Percentiles rank a stretch among this genome's conserved stretches.
Conservation (phyloP, 1,284 basidiomycete species). For the Leccinum solheimii region DNA sequence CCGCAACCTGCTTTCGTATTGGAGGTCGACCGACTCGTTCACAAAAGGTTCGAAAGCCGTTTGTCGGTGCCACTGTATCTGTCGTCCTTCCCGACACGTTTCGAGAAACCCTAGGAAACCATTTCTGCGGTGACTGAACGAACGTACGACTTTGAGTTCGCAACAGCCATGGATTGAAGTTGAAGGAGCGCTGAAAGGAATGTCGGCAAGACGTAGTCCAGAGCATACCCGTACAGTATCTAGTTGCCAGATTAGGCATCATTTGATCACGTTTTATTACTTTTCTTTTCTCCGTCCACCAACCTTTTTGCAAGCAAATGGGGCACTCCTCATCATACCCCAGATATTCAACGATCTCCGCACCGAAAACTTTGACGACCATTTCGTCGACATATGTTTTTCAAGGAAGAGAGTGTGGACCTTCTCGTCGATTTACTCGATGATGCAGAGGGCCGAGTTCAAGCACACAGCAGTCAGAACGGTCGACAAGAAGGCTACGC, state of each 20-base stretch:
- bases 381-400: conserved; percentile 48
- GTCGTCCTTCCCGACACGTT: conserved; percentile 4
- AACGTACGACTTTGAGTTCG: conserved; percentile 22
- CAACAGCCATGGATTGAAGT: conserved; percentile 14
- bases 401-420: no score
- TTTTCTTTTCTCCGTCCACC: conserved; percentile 78
- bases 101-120: conserved; percentile 27
- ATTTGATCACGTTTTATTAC: no score
- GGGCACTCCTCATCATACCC: conserved; percentile 58
- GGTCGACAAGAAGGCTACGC: no score
- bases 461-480: no score
- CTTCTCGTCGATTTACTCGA: no score
- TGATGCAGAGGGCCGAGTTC: no score
- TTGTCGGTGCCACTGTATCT: conserved; percentile 18
- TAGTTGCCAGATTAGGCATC: neutral
- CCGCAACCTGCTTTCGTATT: conserved; percentile 41
- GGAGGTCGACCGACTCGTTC: conserved; percentile 39
- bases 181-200: conserved; percentile 17
- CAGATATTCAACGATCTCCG: conserved; percentile 79
- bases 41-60: conserved; percentile 35
- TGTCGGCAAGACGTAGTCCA: conserved; percentile 21
- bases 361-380: conserved; percentile 56
- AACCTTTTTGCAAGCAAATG: conserved; percentile 43
- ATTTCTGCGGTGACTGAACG: conserved; percentile 18
- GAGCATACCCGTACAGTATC: conserved; percentile 21